These are phyloP conservation scores for Myxozyma nipponensis DNA, from an alignment of 805 yeast genomes.

Conservation along the genomic window DNA sequence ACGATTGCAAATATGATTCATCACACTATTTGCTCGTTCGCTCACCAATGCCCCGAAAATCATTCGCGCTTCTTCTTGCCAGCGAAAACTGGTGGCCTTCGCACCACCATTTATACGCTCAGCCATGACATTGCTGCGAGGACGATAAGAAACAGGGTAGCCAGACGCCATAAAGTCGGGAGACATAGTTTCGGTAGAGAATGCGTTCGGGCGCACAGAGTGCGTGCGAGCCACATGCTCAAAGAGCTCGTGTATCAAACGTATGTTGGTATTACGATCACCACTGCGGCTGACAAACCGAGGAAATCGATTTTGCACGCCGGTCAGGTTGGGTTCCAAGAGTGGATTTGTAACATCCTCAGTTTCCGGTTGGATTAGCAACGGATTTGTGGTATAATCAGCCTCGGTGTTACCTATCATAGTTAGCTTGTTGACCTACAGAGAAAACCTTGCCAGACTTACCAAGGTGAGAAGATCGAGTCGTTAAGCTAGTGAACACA, in stretches of 20 bases:
- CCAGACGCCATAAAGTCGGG: constrained; percentile 21
- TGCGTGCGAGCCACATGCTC: constrained; percentile 15
- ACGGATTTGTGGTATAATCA: constrained; percentile 20
- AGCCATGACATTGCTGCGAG: background rate
- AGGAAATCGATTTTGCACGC: too few relatives aligned
- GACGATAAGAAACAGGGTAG: too few relatives aligned
- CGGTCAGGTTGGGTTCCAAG: too few relatives aligned
- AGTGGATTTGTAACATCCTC: background rate
- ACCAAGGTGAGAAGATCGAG: background rate
- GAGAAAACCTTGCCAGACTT: background rate
- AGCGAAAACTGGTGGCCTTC: constrained; percentile 57
- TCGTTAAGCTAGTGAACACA: constrained; percentile 1
- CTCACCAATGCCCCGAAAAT: constrained; percentile 46
- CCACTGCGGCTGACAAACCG: background rate
- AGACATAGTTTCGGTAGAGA: constrained; percentile 12
- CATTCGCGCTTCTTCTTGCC: constrained; percentile 57
- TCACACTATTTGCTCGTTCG: constrained; percentile 32
- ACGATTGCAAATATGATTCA: constrained; percentile 29
- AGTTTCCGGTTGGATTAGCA: constrained; percentile 14
- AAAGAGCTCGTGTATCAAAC: constrained; percentile 8
- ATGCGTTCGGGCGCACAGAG: background rate
- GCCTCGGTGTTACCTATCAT: constrained; percentile 13
- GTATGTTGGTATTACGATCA: background rate
- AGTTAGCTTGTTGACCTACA: too few relatives aligned
- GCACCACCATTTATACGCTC: background rate